These are phyloP conservation scores for Aspergillus homomorphus DNA, from an alignment of 495 filamentous ascomycete species.

Conservation along the genomic window DNA sequence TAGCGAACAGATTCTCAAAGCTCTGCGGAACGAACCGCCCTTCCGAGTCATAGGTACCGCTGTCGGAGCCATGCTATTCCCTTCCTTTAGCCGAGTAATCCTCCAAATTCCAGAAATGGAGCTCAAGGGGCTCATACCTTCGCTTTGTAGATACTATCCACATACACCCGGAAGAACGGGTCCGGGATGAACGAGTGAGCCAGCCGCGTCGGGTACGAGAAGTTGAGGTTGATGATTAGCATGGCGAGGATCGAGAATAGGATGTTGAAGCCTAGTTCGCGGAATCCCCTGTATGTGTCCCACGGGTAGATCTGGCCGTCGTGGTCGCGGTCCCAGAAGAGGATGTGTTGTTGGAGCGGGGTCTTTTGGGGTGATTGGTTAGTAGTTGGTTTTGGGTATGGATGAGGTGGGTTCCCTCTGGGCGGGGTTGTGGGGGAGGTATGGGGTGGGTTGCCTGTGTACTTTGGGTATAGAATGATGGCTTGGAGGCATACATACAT, in stretches of 20 bases:
- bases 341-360: conserved; percentile 52
- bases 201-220: conserved; percentile 50
- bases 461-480: background rate
- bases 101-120: too few species aligned
- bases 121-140: conserved; percentile 32
- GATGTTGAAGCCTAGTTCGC: conserved; percentile 48
- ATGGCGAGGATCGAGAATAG: conserved; percentile 41
- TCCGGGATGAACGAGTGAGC: conserved; percentile 37
- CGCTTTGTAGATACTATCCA: conserved; percentile 49
- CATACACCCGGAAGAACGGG: conserved; percentile 51
- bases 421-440: too few species aligned
- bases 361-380: conserved; percentile 8
- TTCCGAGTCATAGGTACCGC: conserved; percentile 50
- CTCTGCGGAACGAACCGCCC: conserved; percentile 52
- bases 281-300: conserved; percentile 55
- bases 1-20: conserved; percentile 58
- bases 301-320: conserved; percentile 52
- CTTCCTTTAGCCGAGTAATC: too few species aligned
- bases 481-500: background rate
- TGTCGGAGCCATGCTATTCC: conserved; percentile 49
- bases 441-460: too few species aligned
- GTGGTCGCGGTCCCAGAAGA: conserved; percentile 50
- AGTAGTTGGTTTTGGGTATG: too few species aligned
- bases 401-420: too few species aligned
- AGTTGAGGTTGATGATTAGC: conserved; percentile 46